These are phyloP conservation scores for Trypanosomatidae sp. DNA, from an alignment of 208 protist species.

Conservation along the genomic window DNA sequence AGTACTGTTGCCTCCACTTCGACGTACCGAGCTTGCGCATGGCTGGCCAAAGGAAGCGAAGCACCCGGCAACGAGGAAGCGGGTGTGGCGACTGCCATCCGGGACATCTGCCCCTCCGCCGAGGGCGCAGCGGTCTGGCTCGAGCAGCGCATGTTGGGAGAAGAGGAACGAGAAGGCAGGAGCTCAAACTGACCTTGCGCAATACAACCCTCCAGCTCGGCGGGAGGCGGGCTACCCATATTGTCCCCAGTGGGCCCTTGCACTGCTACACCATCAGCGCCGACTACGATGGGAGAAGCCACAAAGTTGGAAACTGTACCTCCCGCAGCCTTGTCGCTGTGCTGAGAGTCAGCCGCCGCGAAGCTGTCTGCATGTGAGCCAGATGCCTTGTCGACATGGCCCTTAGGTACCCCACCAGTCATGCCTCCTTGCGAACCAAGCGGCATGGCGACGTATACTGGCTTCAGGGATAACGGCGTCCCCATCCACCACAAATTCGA, in stretches of 20 bases:
- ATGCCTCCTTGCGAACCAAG: background rate
- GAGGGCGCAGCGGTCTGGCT: background rate
- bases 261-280: background rate
- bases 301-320: background rate
- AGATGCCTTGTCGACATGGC: background rate
- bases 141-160: background rate
- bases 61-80: background rate
- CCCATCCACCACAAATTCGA: constrained; percentile 81
- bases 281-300: constrained; percentile 1
- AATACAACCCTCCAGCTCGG: constrained; percentile 10
- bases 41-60: background rate
- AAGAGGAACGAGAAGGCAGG: constrained; percentile 8
- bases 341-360: background rate
- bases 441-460: constrained; percentile 49
- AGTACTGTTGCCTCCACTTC: constrained; percentile 15
- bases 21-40: constrained; percentile 8
- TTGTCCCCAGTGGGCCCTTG: background rate
- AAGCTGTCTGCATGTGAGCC: background rate
- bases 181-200: constrained; percentile 30
- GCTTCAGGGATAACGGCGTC: constrained; percentile 55
- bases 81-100: background rate
- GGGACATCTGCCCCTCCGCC: too few relatives aligned
- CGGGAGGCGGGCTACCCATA: background rate
- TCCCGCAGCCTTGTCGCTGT: background rate
- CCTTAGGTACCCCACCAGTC: background rate